Evolutionary conservation across 768 basidiomycete genomes (phyloP).

Genomic region (Hemileccinum impolitum): DNA sequence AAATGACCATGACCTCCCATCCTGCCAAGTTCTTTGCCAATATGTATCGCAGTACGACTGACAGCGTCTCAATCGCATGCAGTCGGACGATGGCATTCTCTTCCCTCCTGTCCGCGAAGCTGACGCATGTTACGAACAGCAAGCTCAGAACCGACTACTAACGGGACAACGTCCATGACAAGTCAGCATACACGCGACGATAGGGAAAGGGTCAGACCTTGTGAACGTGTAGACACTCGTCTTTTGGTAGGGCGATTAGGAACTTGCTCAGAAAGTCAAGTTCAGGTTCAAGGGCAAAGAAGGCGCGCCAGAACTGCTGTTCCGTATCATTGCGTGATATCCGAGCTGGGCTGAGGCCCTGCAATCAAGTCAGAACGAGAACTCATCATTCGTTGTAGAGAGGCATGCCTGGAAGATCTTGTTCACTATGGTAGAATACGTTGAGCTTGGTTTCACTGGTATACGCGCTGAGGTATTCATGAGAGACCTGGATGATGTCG

Average conservation of each 20-base stretch:
- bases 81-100: slow-evolving; percentile 15
- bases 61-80: slow-evolving; percentile 52
- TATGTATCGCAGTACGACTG: slow-evolving; percentile 43
- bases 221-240: slow-evolving; percentile 43
- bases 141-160: slow-evolving; percentile 49
- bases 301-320: slow-evolving; percentile 49
- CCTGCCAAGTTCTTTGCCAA: slow-evolving; percentile 59
- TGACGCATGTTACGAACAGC: slow-evolving; percentile 48
- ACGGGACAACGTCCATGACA: slow-evolving; percentile 9
- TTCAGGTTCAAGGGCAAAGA: slow-evolving; percentile 54
- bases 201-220: slow-evolving; percentile 41
- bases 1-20: slow-evolving; percentile 71
- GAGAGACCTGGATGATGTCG: not conserved
- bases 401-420: slow-evolving; percentile 45
- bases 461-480: slow-evolving; percentile 16
- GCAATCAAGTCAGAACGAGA: slow-evolving; percentile 1
- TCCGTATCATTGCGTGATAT: slow-evolving; percentile 44
- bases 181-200: slow-evolving; percentile 4
- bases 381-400: not conserved
- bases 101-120: slow-evolving; percentile 33
- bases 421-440: slow-evolving; percentile 43
- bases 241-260: slow-evolving; percentile 43
- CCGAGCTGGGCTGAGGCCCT: slow-evolving; percentile 43
- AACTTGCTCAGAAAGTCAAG: slow-evolving; percentile 40
- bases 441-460: slow-evolving; percentile 38